Evolutionary conservation across 352 stramenopile species (phyloP).

Genomic region (Pythium sp.): DNA sequence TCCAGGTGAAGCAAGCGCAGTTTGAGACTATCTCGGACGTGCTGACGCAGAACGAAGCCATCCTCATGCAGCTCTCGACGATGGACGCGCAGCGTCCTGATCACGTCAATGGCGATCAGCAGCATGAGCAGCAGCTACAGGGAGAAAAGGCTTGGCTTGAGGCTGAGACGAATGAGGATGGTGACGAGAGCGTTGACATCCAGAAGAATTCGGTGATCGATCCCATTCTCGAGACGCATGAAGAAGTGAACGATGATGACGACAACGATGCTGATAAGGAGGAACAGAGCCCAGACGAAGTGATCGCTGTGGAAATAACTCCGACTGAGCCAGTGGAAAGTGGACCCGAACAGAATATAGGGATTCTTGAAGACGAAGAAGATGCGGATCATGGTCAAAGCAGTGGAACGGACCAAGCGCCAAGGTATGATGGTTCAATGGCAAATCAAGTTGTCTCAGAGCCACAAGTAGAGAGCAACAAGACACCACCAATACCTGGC

Average conservation of each 20-base stretch:
- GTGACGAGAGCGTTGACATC: background rate
- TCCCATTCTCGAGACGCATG: slow-evolving; percentile 8
- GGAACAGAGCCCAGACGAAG: background rate
- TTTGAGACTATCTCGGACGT: slow-evolving; percentile 50
- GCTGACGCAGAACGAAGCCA: slow-evolving; percentile 56
- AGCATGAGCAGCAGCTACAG: background rate
- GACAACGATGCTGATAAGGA: background rate
- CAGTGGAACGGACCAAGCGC: background rate
- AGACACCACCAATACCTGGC: background rate
- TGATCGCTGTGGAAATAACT: background rate
- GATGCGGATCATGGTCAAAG: background rate
- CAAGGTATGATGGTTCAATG: background rate
- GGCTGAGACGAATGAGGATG: background rate
- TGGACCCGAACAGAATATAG: background rate
- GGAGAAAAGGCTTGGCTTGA: background rate
- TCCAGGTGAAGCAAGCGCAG: slow-evolving; percentile 36
- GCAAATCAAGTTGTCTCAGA: background rate
- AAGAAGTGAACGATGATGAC: background rate
- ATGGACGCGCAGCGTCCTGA: background rate
- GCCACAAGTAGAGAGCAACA: too few species aligned
- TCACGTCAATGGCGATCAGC: background rate
- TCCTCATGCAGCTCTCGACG: slow-evolving; percentile 42
- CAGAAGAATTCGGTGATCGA: background rate
- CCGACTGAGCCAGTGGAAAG: background rate
- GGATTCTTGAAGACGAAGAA: background rate